Conservation (phyloP, 1,139 yeast species). For the Debaryomyces robertsiae region DNA sequence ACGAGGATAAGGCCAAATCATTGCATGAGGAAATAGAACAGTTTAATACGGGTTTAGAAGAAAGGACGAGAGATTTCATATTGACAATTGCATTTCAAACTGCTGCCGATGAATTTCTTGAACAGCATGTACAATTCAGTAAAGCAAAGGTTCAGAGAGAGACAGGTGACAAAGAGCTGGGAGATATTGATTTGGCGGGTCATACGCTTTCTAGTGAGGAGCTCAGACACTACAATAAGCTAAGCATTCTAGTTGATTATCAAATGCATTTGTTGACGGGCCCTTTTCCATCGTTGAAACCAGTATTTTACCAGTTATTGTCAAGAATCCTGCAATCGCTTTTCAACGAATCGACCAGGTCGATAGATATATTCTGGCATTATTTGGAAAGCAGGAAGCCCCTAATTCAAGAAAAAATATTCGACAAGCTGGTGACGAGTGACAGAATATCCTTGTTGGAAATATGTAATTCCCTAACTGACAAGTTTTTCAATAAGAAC, state of each 20-base stretch:
- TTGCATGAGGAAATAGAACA: slow-evolving; percentile 15
- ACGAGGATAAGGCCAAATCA: slow-evolving; percentile 12
- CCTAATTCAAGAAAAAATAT: slow-evolving; percentile 25
- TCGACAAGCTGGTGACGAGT: slow-evolving; percentile 29
- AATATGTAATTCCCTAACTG: slow-evolving; percentile 42
- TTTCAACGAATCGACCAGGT: slow-evolving; percentile 23
- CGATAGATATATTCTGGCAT: slow-evolving; percentile 36
- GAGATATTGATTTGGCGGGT: neutral
- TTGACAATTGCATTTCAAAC: slow-evolving; percentile 24
- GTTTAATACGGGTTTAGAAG: slow-evolving; percentile 23
- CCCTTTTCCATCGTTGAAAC: slow-evolving; percentile 21
- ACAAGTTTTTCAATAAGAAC: slow-evolving; percentile 25
- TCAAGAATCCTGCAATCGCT: slow-evolving; percentile 25
- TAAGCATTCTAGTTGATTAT: slow-evolving; percentile 28
- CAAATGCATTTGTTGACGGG: slow-evolving; percentile 21
- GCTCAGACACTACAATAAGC: slow-evolving; percentile 18
- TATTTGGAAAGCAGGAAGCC: slow-evolving; percentile 38
- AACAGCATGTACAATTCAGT: slow-evolving; percentile 7
- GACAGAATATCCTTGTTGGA: slow-evolving; percentile 46
- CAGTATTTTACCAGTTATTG: slow-evolving; percentile 26
- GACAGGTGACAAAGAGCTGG: neutral
- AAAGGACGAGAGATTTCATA: slow-evolving; percentile 21
- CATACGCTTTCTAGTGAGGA: slow-evolving; percentile 9
- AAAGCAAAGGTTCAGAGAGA: neutral
- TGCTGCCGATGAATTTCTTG: slow-evolving; percentile 15